phyloP scores from a whole-genome alignment of 2,329 filamentous ascomycete genomes.

The Sporothrix globosa region DNA sequence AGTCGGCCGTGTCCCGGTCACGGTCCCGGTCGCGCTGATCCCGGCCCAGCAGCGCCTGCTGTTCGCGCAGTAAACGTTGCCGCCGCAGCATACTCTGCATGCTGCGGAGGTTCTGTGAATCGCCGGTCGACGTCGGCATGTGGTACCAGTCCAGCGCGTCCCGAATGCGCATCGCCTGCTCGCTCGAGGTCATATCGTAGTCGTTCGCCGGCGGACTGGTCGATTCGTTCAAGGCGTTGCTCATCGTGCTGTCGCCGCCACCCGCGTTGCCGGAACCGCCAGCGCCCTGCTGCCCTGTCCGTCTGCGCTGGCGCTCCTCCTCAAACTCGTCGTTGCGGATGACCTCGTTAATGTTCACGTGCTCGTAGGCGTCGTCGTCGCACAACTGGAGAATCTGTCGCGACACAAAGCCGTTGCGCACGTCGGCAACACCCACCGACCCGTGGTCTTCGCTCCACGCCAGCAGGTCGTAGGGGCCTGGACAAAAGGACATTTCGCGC shows the following conservation, averaged over 20 bases:
- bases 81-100: slow-evolving; percentile 10
- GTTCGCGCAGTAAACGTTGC: slow-evolving; percentile 53
- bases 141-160: slow-evolving; percentile 52
- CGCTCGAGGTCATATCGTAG: slow-evolving; percentile 36
- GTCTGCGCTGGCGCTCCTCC: slow-evolving; percentile 48
- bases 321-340: slow-evolving; percentile 43
- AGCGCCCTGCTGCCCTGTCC: slow-evolving; percentile 50
- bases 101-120: slow-evolving; percentile 58
- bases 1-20: slow-evolving; percentile 20
- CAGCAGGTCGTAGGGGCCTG: slow-evolving; percentile 84
- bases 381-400: slow-evolving; percentile 71
- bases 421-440: slow-evolving; percentile 72
- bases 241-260: neutral
- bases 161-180: slow-evolving; percentile 42
- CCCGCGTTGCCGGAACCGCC: neutral
- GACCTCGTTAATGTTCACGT: slow-evolving; percentile 53
- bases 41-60: slow-evolving; percentile 43
- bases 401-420: slow-evolving; percentile 66
- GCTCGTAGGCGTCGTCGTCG: slow-evolving; percentile 58
- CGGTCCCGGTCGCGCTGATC: slow-evolving; percentile 40
- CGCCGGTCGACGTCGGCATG: slow-evolving; percentile 56
- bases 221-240: neutral
- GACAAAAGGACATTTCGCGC: slow-evolving; percentile 88
- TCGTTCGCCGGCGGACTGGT: slow-evolving; percentile 7
- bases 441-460: slow-evolving; percentile 93